These are phyloP conservation scores for Sarcodon aspratus DNA, from an alignment of 768 basidiomycete species.

Conservation along the genomic window DNA sequence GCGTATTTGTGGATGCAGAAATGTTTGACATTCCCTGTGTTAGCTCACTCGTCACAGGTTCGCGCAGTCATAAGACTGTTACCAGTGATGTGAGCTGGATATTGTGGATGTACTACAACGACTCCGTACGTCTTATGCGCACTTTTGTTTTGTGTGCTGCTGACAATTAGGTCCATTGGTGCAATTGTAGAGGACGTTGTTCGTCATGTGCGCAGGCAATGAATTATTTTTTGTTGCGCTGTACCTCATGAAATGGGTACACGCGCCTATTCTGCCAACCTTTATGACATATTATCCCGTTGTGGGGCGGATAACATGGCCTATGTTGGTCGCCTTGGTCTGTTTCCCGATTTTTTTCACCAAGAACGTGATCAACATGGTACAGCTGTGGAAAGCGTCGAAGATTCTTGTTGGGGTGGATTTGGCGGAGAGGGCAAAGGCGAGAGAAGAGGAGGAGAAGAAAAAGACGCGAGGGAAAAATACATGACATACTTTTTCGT, in stretches of 20 bases:
- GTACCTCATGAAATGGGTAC: slow-evolving; percentile 84
- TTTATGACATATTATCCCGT: slow-evolving; percentile 14
- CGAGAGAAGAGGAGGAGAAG: slow-evolving; percentile 28
- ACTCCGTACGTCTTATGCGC: slow-evolving; percentile 48
- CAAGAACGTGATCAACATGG: slow-evolving; percentile 91
- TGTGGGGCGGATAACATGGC: slow-evolving; percentile 50
- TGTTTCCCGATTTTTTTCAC: slow-evolving; percentile 57
- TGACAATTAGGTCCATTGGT: too few species aligned
- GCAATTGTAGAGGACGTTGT: slow-evolving; percentile 59
- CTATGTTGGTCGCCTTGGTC: slow-evolving; percentile 53
- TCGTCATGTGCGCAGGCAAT: slow-evolving; percentile 89
- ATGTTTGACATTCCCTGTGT: neutral
- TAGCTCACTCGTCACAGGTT: slow-evolving; percentile 92
- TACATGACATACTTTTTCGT: slow-evolving; percentile 1
- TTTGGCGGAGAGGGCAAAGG: slow-evolving; percentile 71
- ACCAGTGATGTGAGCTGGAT: slow-evolving; percentile 89
- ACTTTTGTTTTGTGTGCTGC: neutral
- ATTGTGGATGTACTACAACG: slow-evolving; percentile 88
- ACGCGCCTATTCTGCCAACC: slow-evolving; percentile 51
- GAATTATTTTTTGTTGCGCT: slow-evolving; percentile 93
- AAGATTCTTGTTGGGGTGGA: slow-evolving; percentile 93
- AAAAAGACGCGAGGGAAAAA: slow-evolving; percentile 2
- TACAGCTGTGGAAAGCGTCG: slow-evolving; percentile 97
- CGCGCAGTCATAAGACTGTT: slow-evolving; percentile 86
- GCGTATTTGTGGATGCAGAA: neutral